Evolutionary conservation across 129 eudicot genomes (phyloP).

Genomic region (Tanacetum coccineum): DNA sequence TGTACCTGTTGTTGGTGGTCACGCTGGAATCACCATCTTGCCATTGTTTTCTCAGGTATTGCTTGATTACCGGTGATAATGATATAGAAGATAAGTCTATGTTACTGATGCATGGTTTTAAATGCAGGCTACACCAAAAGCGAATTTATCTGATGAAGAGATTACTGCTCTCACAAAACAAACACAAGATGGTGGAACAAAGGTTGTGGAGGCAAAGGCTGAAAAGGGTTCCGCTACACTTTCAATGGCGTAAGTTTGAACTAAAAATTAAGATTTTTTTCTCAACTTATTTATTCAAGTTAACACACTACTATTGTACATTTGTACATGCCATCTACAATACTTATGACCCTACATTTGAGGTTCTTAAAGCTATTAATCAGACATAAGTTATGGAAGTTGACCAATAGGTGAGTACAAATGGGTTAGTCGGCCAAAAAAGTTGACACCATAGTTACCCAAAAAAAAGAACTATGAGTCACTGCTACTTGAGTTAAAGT

Average conservation of each 20-base stretch:
- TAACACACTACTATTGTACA: too few species aligned
- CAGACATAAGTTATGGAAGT: too few species aligned
- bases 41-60: constrained; percentile 89
- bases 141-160: constrained; percentile 59
- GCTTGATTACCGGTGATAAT: not conserved
- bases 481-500: not conserved
- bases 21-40: constrained; percentile 91
- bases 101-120: constrained; percentile 14
- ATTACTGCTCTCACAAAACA: constrained; percentile 71
- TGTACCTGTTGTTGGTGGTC: constrained; percentile 96
- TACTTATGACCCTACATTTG: too few species aligned
- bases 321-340: too few species aligned
- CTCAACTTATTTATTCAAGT: too few species aligned
- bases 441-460: too few species aligned
- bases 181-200: constrained; percentile 97
- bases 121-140: constrained; percentile 69
- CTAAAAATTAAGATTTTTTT: not conserved
- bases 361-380: too few species aligned
- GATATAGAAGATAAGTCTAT: constrained; percentile 1
- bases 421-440: too few species aligned
- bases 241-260: constrained; percentile 87
- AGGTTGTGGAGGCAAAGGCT: constrained; percentile 96
- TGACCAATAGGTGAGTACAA: too few species aligned
- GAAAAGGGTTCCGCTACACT: constrained; percentile 99
- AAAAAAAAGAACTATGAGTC: not conserved